These are phyloP conservation scores for Pseudocercospora musae DNA, from an alignment of 2,329 filamentous ascomycete genomes.

Conservation along the genomic window DNA sequence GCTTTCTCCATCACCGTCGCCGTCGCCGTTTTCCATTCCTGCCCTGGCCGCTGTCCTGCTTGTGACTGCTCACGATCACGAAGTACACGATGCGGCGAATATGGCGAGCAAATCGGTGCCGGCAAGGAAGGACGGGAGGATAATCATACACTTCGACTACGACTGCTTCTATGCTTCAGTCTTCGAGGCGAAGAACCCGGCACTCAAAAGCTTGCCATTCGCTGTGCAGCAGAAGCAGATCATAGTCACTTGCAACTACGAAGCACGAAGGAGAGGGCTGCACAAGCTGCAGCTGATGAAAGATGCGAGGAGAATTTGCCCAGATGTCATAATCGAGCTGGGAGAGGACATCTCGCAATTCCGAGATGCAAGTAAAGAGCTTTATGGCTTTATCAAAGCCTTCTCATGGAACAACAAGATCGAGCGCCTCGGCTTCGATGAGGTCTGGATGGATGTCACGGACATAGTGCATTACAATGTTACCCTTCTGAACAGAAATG, in stretches of 20 bases:
- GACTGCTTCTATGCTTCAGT: conserved; percentile 95
- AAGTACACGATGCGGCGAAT: conserved; percentile 13
- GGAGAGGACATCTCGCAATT: conserved; percentile 86
- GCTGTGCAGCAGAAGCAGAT: conserved; percentile 93
- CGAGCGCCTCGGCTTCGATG: conserved; percentile 86
- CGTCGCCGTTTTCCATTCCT: no score
- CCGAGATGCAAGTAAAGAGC: conserved; percentile 76
- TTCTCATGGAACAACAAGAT: conserved; percentile 75
- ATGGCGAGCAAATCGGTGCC: conserved; percentile 27
- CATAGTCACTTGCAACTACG: conserved; percentile 86
- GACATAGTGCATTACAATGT: conserved; percentile 83
- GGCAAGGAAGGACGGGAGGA: conserved; percentile 57
- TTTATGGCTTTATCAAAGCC: conserved; percentile 69
- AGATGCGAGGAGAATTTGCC: conserved; percentile 76
- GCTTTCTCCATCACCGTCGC: not conserved
- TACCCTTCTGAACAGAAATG: conserved; percentile 63
- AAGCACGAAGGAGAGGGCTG: conserved; percentile 67
- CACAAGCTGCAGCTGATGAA: conserved; percentile 81
- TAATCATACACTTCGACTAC: conserved; percentile 83
- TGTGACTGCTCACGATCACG: not conserved
- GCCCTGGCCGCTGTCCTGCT: no score
- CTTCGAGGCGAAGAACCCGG: conserved; percentile 75
- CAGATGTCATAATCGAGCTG: conserved; percentile 78
- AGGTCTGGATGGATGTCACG: conserved; percentile 77
- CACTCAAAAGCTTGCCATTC: conserved; percentile 68